Base-by-base conservation (phyloP, 2,329 filamentous ascomycete genomes). In the Cladorrhinum sp. region DNA sequence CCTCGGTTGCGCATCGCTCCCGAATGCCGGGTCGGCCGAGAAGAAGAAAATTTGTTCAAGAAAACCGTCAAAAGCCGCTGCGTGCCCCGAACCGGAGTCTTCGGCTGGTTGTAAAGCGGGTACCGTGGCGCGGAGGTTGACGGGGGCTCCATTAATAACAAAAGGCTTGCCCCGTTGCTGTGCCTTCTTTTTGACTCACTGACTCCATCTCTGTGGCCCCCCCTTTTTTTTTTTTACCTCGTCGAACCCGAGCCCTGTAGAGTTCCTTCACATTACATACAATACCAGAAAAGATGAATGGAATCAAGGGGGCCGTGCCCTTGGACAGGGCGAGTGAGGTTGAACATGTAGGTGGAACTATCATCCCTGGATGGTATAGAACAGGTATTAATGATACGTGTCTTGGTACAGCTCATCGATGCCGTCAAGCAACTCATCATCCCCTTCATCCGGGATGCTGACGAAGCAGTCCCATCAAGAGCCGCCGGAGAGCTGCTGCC, bases 391-490 rank as follows among this genome's bases (percentile, higher is more conserved):
- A 39, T 46, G 10, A 39, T 55, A 33, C 2, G 3, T 4, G 9
- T n/a, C 10, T 18, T n/a, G 21, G 7, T 55, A 12, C 64, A 92
- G 89, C 82, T 92, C 52, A 81, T 92, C 54, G 79, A 82, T 59
- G 83, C 88, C 2, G 83, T 93, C 54, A 84, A 88, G 73, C 76
- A 80, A 8, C 79, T 92, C 58, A 83, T 93, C 60, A 76, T 92
- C 20, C 86, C 87, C 0, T 92, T 89, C 73, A 86, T 94, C 68
- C 81, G 78, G 63, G 78, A 82, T n/a, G 88, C 90, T 46, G 89
- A 93, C 73, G 80, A 87, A 59, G 82, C 86, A 20, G 77, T 80
- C 1, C 71, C 75, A 6, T 79, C 76, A 42, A 86, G 82, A 66
- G 79, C 75, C 56, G 76, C 80, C 0, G 86, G 86, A 23, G 78